These are phyloP conservation scores for Halophytophthora batemanensis DNA, from an alignment of 352 stramenopile species.

Conservation along the genomic window DNA sequence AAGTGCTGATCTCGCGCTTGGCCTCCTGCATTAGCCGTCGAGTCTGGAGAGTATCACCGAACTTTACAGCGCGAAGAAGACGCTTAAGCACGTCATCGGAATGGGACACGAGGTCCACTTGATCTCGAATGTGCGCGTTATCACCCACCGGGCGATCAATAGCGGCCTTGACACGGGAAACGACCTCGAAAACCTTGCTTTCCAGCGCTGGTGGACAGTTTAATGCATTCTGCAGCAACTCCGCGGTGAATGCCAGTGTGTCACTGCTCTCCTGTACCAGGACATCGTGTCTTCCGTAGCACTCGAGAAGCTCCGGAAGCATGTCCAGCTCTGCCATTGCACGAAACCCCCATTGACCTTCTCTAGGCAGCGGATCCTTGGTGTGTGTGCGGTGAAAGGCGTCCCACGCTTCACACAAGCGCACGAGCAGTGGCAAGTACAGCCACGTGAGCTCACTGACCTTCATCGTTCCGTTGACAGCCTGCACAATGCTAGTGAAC, in stretches of 20 bases:
- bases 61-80: conserved; percentile 28
- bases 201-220: conserved; percentile 33
- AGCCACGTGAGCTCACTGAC: conserved; percentile 16
- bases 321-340: conserved; percentile 33
- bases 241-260: conserved; percentile 22
- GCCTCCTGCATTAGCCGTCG: conserved; percentile 20
- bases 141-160: conserved; percentile 7
- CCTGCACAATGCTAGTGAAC: conserved; percentile 19
- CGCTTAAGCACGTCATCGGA: conserved; percentile 25
- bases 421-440: conserved; percentile 30
- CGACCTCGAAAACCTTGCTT: conserved; percentile 24
- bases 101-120: conserved; percentile 22
- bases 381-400: conserved; percentile 28
- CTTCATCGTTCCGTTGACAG: conserved; percentile 19
- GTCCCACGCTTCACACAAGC: conserved; percentile 36
- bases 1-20: conserved; percentile 12
- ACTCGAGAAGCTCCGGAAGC: conserved; percentile 29
- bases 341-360: conserved; percentile 25
- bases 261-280: conserved; percentile 23
- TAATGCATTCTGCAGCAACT: conserved; percentile 35
- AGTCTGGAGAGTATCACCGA: conserved; percentile 21
- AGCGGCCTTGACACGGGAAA: conserved; percentile 26
- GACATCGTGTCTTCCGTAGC: conserved; percentile 20
- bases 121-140: neutral
- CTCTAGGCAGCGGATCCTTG: conserved; percentile 16